A percentile compares a stretch with the other conserved stretches of the same genome.
Conservation (phyloP, 2,329 filamentous ascomycete species). For the Sarocladium oryzae region DNA sequence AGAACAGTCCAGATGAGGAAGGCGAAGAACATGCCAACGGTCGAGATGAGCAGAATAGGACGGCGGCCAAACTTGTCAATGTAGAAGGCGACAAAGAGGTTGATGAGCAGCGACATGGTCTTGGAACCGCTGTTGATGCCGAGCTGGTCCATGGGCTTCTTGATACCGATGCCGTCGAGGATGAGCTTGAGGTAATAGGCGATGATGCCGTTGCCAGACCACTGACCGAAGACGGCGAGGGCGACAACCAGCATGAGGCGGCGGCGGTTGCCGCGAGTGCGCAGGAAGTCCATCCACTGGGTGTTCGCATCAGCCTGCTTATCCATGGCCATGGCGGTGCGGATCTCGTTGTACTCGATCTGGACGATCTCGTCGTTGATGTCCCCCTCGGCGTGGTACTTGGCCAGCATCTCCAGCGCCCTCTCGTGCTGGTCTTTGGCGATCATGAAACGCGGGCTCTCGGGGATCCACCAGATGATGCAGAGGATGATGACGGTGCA, state of each 20-base stretch:
- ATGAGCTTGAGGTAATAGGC: constrained; percentile 31
- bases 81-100: constrained; percentile 16
- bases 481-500: constrained; percentile 9
- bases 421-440: constrained; percentile 29
- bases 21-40: constrained; percentile 28
- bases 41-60: constrained; percentile 30
- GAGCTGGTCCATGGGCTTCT: constrained; percentile 26
- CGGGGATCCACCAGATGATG: constrained; percentile 45
- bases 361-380: constrained; percentile 46
- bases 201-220: constrained; percentile 21
- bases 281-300: constrained; percentile 13
- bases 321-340: constrained; percentile 9
- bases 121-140: constrained; percentile 26
- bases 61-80: constrained; percentile 35
- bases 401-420: constrained; percentile 14
- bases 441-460: constrained; percentile 56
- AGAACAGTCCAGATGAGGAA: constrained; percentile 34
- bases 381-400: constrained; percentile 36
- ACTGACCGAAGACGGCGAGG: constrained; percentile 35
- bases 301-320: constrained; percentile 14
- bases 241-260: constrained; percentile 29
- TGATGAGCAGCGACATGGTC: constrained; percentile 10
- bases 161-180: constrained; percentile 27
- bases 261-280: constrained; percentile 20
- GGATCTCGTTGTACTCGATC: constrained; percentile 43